Base-by-base conservation (phyloP, 1,284 basidiomycete genomes). In the Trichosporon faecale region DNA sequence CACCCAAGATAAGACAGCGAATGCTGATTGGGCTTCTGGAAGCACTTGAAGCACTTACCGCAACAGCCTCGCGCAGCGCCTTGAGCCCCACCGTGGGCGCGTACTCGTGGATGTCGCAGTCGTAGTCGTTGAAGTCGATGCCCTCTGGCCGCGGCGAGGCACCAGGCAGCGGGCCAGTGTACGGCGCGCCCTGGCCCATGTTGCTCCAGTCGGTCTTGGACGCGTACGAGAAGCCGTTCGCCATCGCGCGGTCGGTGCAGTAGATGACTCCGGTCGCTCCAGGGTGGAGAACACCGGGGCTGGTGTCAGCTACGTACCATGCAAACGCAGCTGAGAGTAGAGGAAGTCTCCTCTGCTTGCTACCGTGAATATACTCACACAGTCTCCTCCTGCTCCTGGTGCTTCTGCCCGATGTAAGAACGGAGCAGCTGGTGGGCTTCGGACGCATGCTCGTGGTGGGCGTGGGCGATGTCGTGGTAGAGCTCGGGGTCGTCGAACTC, bases 71-170 rank as follows among this genome's bases (percentile, higher is more conserved):
- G 4, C 72, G 77, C 14, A 85, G 76, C 72, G 75, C 91, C 86
- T 91, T 94, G 63, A 95, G 90, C 66, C 95, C 95, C 0, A 93
- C 93, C 1, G 94, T 96, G 0, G 95, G 94, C 1, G 93, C 95
- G 77, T 97, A 97, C 83, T 96, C 93, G 77, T 95, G 86, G 49
- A 92, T 91, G 49, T 65, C 55, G 63, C n/a, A 18, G 25, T 46
- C 61, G 79, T 93, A 91, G 25, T 88, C 78, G 35, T 86, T 83
- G 69, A 96, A 87, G 64, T 85, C 82, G 67, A 86, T 83, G 5
- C 85, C 85, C 3, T 86, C 86, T 0, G 91, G 90, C 46, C 93
- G 89, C 25, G 87, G 82, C 0, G 89, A 87, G 1, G 90, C 91
- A 65, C 89, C 88, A 1, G 92, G 92, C 70, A 98, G 90, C 11